Evolutionary conservation across 371 early-diverging fungal species (phyloP).

Genomic region (Circinella minor): DNA sequence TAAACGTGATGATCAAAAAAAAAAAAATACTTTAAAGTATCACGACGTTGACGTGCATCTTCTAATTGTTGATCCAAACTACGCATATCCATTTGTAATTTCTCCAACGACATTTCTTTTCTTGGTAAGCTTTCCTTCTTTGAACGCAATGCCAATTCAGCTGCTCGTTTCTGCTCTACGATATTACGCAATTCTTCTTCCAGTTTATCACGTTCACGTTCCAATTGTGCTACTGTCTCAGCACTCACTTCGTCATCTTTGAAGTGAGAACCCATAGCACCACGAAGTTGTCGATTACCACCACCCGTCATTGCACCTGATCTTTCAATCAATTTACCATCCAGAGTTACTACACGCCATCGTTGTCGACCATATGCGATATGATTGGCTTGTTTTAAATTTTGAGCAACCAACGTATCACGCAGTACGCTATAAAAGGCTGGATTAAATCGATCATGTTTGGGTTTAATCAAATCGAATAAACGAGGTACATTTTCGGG

Average conservation of each 20-base stretch:
- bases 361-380: conserved; percentile 88
- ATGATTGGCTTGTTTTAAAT: conserved; percentile 90
- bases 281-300: conserved; percentile 72
- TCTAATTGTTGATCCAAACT: conserved; percentile 65
- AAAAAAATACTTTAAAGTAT: conserved; percentile 49
- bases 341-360: conserved; percentile 96
- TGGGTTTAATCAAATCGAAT: conserved; percentile 90
- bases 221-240: conserved; percentile 59
- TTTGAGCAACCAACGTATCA: conserved; percentile 93
- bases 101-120: conserved; percentile 69
- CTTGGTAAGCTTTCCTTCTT: conserved; percentile 65
- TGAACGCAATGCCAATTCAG: conserved; percentile 58
- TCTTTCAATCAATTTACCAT: conserved; percentile 96
- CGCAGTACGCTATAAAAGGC: conserved; percentile 93
- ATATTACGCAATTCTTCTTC: conserved; percentile 61
- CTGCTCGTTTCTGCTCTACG: conserved; percentile 51
- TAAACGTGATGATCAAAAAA: too few relatives aligned
- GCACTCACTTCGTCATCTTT: conserved; percentile 63
- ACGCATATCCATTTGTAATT: conserved; percentile 77
- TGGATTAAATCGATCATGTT: conserved; percentile 73
- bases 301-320: conserved; percentile 99
- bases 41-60: conserved; percentile 63
- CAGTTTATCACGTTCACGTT: conserved; percentile 59
- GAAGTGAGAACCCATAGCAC: conserved; percentile 88
- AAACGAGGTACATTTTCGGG: conserved; percentile 89